A percentile compares a stretch with the other conserved stretches of the same genome.
These are phyloP conservation scores for Phytopythium sindhum DNA, from an alignment of 352 stramenopile genomes.

Conservation along the genomic window DNA sequence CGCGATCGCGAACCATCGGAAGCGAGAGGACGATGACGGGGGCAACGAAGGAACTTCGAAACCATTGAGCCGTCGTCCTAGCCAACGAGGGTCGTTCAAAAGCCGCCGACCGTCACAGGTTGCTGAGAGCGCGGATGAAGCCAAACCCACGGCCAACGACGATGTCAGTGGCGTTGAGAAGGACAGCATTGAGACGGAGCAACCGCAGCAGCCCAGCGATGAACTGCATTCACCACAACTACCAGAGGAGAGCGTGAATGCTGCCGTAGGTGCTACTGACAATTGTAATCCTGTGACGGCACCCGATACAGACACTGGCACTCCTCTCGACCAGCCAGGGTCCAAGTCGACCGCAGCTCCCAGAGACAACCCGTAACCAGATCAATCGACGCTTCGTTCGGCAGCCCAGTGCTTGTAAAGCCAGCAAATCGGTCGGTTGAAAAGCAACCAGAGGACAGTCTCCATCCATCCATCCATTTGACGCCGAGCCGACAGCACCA, in stretches of 20 bases:
- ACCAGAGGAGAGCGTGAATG: background rate
- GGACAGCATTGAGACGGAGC: background rate
- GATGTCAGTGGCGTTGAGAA: background rate
- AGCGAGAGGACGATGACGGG: background rate
- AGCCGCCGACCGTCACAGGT: background rate
- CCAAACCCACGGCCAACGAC: background rate
- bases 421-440: too few species aligned
- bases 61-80: background rate
- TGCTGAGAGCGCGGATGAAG: background rate
- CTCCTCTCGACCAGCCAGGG: too few species aligned
- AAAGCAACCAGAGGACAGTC: too few species aligned
- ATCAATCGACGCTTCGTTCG: too few species aligned
- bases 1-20: slow-evolving; percentile 42
- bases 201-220: background rate
- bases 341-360: too few species aligned
- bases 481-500: too few species aligned
- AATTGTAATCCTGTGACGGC: background rate
- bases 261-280: background rate
- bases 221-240: background rate
- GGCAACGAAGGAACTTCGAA: background rate
- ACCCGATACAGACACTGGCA: too few species aligned
- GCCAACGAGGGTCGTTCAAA: background rate
- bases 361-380: too few species aligned
- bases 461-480: too few species aligned
- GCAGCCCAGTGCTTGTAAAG: too few species aligned